Evolutionary conservation across 176 grass and related monocot species (phyloP), one percentile per base, ranked within the genome.

Genomic region (Ampelocalamus luodianensis): DNA sequence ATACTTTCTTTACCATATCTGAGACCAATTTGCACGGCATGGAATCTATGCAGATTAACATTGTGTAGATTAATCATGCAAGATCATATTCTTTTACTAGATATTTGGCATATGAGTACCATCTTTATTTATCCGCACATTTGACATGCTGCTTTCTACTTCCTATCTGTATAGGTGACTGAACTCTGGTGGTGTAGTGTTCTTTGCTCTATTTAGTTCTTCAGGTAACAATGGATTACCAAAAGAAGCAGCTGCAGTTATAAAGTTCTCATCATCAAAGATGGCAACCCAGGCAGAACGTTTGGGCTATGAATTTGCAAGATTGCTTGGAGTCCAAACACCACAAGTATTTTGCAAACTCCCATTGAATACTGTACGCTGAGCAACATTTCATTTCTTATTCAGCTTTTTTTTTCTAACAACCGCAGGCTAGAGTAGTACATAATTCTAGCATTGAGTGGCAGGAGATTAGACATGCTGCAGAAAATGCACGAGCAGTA

Each of bases 151-250:
- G 71, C 18, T 75, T 71, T 84, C 46, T 46, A 69, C 49, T 44
- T 76, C 23, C 23, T 79, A 36, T 72, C 7, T 78, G 66, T 75
- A 68, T 74, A 91, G 96, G 68, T 98, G 48, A 98, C 93, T 40
- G 59, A 98, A 98, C 90, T 98, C 96, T 83, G 96, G 96, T 56
- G 93, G 96, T 32, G 88, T 98, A 53, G 96, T 98, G 23, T 98
- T 98, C 77, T 98, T 98, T 90, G 89, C 93, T 74, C 83, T 98
- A 74, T 98, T 98, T 79, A 82, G 46, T 79, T 77, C 79, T 87
- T 36, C 72, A 54, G 68, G 36, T 86, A 81, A 68, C 44, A 69
- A 74, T 81, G 83, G 83, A 22, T 58, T 62, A 49, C 65, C 37
- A 65, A 91, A 92, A 70, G 89, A 97, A 94, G 78, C 90, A 55